phyloP scores from a whole-genome alignment of 306 rosid species.

The Rubus parviflorus region DNA sequence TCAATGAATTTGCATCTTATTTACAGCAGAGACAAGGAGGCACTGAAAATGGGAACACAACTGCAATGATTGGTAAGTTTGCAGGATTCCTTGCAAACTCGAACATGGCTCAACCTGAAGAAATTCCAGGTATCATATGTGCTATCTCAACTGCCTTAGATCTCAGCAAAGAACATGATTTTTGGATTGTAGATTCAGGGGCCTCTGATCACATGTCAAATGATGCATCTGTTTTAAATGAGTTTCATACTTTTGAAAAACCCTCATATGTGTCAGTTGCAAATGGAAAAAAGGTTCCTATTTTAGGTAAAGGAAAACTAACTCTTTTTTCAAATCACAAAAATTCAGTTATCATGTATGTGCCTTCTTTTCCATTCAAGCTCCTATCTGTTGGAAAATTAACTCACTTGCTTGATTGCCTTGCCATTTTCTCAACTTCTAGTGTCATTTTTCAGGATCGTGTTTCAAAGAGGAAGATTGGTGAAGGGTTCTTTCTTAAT shows the following conservation, averaged over 20 bases:
- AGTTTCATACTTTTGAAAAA: not conserved
- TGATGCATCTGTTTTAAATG: not conserved
- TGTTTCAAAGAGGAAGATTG: too few relatives aligned
- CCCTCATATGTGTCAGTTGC: not conserved
- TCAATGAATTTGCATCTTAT: not conserved
- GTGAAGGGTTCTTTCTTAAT: too few relatives aligned
- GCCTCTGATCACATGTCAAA: not conserved
- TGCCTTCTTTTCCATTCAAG: too few relatives aligned
- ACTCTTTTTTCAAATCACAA: not conserved
- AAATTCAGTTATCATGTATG: not conserved
- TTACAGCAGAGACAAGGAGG: not conserved
- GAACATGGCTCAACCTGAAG: not conserved
- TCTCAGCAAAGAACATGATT: not conserved
- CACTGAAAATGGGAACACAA: not conserved
- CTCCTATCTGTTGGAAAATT: too few relatives aligned
- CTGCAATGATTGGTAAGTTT: not conserved
- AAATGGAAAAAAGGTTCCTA: not conserved
- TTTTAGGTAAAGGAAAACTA: not conserved
- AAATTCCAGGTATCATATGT: not conserved
- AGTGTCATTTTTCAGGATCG: too few relatives aligned
- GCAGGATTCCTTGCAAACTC: not conserved
- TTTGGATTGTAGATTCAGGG: not conserved
- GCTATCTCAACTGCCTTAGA: not conserved
- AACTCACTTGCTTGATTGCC: too few relatives aligned
- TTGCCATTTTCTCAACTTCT: too few relatives aligned